Evolutionary conservation across 140 eudicot genomes (phyloP), one percentile per base, ranked within the genome.

Genomic region (Cichorium intybus): DNA sequence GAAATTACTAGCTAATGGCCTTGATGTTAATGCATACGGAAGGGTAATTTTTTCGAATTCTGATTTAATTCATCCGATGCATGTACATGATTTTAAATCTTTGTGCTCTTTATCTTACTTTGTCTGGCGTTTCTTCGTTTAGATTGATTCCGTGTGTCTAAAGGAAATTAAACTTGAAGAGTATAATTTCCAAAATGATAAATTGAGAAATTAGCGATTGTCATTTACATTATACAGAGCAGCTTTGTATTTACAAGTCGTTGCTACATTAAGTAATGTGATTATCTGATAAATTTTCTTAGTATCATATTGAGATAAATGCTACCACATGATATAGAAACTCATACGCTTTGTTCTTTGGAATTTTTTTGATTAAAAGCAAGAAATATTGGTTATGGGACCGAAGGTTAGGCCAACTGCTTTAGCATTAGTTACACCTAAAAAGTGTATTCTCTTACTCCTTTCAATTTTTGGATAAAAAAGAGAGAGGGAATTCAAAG

Each of bases 11-110:
- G 80, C 95, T 29, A 81, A 86, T 77, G 97, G 97, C 12, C 95
- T 94, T 15, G 99, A 94, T 65, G 75, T 80, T 26, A 84, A 94
- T 75, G 99, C 99, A 11, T 88, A 65, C 64, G 95, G 95, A 55
- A 80, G 99, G 89, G 99, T 94, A 62, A n/a, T 56, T 9, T 1
- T 55, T 77, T 49, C 34, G 17, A 6, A 7, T 56, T 74, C 35
- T 16, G 3, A 7, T 53, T 28, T 45, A 18, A 9, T 20, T 56
- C 60, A 12, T 61, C 34, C 10, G 6, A 21, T 56, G 10, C 27
- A 56, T 14, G 1, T 17, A 11, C 17, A 47, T 33, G 49, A 4
- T 5, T 46, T 56, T 24, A 37, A 5, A 26, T 0, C 35, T 12
- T 17, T 50, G 39, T 29, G 43, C 22, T 37, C 0, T 60, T 46